phyloP scores from a whole-genome alignment of 768 basidiomycete species.

The Termitomyces sp. region DNA sequence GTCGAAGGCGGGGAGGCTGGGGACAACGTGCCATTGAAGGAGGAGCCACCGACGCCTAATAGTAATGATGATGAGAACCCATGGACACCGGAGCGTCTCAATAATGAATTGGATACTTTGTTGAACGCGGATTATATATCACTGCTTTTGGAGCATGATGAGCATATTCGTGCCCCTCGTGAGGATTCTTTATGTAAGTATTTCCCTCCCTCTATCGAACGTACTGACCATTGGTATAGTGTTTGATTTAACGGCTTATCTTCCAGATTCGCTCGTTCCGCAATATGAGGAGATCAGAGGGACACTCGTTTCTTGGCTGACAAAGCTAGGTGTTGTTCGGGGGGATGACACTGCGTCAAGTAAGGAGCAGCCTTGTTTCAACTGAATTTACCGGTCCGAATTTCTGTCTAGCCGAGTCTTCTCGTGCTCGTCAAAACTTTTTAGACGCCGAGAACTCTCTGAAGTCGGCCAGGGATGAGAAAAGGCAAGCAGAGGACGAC shows the following conservation, averaged over 20 bases:
- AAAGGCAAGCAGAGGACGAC: constrained; percentile 52
- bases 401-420: constrained; percentile 41
- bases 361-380: background rate
- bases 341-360: constrained; percentile 35
- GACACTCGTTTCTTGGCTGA: constrained; percentile 57
- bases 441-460: constrained; percentile 63
- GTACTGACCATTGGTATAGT: constrained; percentile 42
- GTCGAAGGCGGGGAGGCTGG: constrained; percentile 44
- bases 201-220: background rate
- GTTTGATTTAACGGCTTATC: constrained; percentile 74
- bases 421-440: constrained; percentile 59
- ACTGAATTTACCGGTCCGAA: too few relatives aligned
- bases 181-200: constrained; percentile 56
- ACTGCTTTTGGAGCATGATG: constrained; percentile 76
- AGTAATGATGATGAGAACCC: constrained; percentile 46
- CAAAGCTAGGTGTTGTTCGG: constrained; percentile 57
- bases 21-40: constrained; percentile 31
- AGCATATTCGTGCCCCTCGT: constrained; percentile 49
- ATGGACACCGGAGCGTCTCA: constrained; percentile 60
- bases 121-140: constrained; percentile 68
- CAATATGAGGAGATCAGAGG: constrained; percentile 69
- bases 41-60: constrained; percentile 36
- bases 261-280: constrained; percentile 79
- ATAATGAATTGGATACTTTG: constrained; percentile 53
- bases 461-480: constrained; percentile 46